These are phyloP conservation scores for Petunia secreta DNA, from an alignment of 257 asterid genomes.

Conservation along the genomic window DNA sequence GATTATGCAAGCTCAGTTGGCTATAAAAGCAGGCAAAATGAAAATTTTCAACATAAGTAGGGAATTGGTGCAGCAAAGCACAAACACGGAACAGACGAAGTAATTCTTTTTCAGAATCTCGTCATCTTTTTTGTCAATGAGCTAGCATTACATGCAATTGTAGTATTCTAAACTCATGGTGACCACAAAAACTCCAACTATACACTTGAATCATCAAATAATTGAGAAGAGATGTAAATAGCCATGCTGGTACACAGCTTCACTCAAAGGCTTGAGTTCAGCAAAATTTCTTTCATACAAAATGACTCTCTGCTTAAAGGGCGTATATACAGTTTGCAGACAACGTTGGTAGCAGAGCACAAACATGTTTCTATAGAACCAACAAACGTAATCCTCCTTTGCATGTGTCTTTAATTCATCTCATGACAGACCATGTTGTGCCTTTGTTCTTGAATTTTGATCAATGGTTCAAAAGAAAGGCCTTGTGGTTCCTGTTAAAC, in stretches of 20 bases:
- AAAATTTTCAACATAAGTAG: no score
- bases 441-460: background rate
- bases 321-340: background rate
- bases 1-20: background rate
- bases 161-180: background rate
- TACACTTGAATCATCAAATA: slow-evolving; percentile 7
- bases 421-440: no score
- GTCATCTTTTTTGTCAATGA: background rate
- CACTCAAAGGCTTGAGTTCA: background rate
- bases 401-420: no score
- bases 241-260: background rate
- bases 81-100: no score
- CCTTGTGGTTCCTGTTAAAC: background rate
- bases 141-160: background rate
- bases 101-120: background rate
- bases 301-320: background rate
- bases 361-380: slow-evolving; percentile 13
- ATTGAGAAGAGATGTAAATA: background rate
- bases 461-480: background rate
- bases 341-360: slow-evolving; percentile 8
- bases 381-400: background rate
- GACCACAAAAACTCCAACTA: background rate
- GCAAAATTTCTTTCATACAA: background rate
- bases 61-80: no score
- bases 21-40: background rate